Percentiles rank a stretch among this genome's conserved stretches.
phyloP scores from a whole-genome alignment of 352 stramenopile species.

The Globisporangium barbulae region DNA sequence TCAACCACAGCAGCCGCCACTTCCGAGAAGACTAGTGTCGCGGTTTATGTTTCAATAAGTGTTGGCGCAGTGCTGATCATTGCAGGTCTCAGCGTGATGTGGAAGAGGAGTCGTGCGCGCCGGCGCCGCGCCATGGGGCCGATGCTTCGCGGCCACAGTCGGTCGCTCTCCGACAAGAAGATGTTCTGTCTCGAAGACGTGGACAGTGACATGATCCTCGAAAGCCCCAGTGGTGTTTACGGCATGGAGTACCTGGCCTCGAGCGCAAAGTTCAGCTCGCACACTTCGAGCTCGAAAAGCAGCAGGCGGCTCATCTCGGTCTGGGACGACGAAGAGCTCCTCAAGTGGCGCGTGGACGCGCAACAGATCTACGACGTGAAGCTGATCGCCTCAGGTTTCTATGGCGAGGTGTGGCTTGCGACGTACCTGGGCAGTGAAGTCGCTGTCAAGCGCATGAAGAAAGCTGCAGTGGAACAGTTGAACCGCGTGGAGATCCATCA shows the following conservation, averaged over 20 bases:
- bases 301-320: slow-evolving; percentile 24
- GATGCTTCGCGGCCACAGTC: background rate
- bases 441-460: slow-evolving; percentile 49
- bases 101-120: background rate
- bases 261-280: slow-evolving; percentile 11
- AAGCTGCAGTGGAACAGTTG: slow-evolving; percentile 14
- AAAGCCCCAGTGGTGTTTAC: slow-evolving; percentile 2
- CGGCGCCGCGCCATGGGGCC: background rate
- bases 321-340: slow-evolving; percentile 65
- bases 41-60: slow-evolving; percentile 1
- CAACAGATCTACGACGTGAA: slow-evolving; percentile 28
- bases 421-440: slow-evolving; percentile 43
- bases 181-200: slow-evolving; percentile 19
- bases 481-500: slow-evolving; percentile 25
- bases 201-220: slow-evolving; percentile 17
- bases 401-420: slow-evolving; percentile 51
- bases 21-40: background rate
- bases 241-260: slow-evolving; percentile 1
- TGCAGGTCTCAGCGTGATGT: slow-evolving; percentile 1
- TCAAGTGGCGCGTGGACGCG: slow-evolving; percentile 47
- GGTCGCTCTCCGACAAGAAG: slow-evolving; percentile 15
- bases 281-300: slow-evolving; percentile 1
- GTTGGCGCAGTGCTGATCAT: slow-evolving; percentile 8
- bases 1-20: background rate
- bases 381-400: slow-evolving; percentile 34